These are phyloP conservation scores for Melampsora medusae DNA, from an alignment of 1,284 basidiomycete genomes.

Conservation along the genomic window DNA sequence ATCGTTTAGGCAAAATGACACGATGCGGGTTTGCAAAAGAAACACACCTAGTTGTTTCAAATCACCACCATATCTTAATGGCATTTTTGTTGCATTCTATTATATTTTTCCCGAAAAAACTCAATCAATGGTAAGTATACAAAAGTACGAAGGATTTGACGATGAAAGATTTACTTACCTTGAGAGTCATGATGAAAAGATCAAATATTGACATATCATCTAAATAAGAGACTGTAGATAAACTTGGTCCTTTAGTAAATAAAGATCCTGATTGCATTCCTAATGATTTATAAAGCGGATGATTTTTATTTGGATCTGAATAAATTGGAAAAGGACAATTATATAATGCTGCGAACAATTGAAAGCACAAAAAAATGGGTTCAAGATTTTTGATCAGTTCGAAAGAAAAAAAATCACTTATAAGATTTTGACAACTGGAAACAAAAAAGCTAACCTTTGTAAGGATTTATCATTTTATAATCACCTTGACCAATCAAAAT, in stretches of 20 bases:
- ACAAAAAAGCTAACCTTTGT: background rate
- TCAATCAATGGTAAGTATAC: background rate
- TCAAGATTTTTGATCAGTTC: background rate
- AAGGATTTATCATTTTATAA: conserved; percentile 22
- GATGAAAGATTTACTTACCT: background rate
- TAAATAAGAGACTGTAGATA: background rate
- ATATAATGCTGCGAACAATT: conserved; percentile 13
- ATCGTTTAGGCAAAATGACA: background rate
- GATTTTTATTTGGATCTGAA: background rate
- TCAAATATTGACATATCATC: background rate
- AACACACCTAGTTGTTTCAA: conserved; percentile 21
- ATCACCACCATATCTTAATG: conserved; percentile 25
- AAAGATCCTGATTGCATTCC: background rate
- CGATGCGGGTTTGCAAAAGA: background rate
- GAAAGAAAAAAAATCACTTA: too few relatives aligned
- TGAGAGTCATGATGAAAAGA: background rate
- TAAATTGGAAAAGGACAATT: conserved; percentile 39
- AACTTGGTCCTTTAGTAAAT: too few relatives aligned
- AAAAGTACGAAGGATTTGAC: background rate
- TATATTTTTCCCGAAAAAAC: background rate
- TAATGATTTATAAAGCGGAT: background rate
- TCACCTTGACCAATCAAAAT: conserved; percentile 28
- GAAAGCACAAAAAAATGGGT: background rate
- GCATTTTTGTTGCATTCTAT: conserved; percentile 31
- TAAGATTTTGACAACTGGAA: too few relatives aligned